These are phyloP conservation scores for Ballota nigra DNA, from an alignment of 257 asterid genomes.

Conservation along the genomic window DNA sequence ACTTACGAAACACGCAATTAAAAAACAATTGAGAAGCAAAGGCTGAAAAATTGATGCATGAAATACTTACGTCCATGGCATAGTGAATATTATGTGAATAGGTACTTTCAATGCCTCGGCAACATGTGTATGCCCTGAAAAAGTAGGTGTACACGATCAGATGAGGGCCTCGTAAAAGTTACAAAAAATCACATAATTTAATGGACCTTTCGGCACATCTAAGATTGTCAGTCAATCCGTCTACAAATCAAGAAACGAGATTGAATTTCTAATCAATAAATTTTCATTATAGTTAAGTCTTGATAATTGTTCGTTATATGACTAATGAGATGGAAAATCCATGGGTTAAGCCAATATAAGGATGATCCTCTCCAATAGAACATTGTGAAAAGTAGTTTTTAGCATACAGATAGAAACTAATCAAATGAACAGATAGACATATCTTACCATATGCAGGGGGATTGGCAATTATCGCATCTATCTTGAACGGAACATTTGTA, in stretches of 20 bases:
- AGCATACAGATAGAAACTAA: not conserved
- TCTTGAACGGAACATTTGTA: constrained; percentile 56
- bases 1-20: not conserved
- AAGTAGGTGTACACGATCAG: constrained; percentile 12
- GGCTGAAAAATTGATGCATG: not conserved
- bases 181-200: not conserved
- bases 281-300: not conserved
- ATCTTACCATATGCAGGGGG: constrained; percentile 94
- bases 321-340: not conserved
- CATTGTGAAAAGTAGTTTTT: not conserved
- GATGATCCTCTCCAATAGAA: not conserved
- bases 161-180: not conserved
- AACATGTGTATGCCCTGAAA: constrained; percentile 82
- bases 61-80: constrained; percentile 96
- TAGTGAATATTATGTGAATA: constrained; percentile 80
- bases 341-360: not conserved
- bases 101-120: constrained; percentile 89
- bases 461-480: constrained; percentile 83
- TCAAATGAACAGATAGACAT: not conserved
- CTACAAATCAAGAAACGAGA: not conserved
- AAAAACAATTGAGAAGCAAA: not conserved
- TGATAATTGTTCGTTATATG: not conserved
- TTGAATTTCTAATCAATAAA: not conserved
- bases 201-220: not conserved
- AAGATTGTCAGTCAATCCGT: not conserved